These are phyloP conservation scores for Scopulariopsis brevicaulis DNA, from an alignment of 2,329 filamentous ascomycete species.

Conservation along the genomic window DNA sequence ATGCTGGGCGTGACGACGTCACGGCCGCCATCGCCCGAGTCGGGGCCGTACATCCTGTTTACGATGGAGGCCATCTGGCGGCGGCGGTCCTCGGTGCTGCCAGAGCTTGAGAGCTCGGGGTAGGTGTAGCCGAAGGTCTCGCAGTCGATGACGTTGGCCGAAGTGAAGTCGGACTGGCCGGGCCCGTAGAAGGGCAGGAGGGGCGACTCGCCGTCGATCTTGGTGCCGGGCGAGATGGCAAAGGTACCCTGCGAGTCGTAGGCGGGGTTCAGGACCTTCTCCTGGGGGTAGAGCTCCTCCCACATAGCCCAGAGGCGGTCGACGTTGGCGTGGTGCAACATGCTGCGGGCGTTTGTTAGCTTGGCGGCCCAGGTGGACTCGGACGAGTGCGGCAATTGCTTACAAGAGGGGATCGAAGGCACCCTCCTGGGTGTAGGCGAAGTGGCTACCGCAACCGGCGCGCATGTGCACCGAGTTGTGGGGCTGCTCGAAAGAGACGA, in stretches of 20 bases:
- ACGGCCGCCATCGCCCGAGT: neutral
- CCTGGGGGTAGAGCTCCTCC: slow-evolving; percentile 27
- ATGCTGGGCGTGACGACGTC: neutral
- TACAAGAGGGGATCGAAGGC: slow-evolving; percentile 35
- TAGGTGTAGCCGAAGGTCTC: slow-evolving; percentile 26
- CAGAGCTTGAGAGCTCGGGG: slow-evolving; percentile 15
- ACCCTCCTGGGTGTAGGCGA: slow-evolving; percentile 24
- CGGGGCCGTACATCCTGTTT: slow-evolving; percentile 19
- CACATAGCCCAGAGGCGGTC: slow-evolving; percentile 53
- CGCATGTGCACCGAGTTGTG: slow-evolving; percentile 31
- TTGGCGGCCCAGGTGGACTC: no score
- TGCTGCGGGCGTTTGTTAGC: slow-evolving; percentile 12
- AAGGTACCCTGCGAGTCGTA: slow-evolving; percentile 25
- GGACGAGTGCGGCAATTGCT: slow-evolving; percentile 5
- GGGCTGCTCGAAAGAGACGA: slow-evolving; percentile 26
- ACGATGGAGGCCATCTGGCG: slow-evolving; percentile 18
- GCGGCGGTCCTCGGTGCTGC: slow-evolving; percentile 15
- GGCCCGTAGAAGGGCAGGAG: slow-evolving; percentile 37
- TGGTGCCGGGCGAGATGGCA: slow-evolving; percentile 24
- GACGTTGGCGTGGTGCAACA: slow-evolving; percentile 44
- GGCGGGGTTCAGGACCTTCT: slow-evolving; percentile 20
- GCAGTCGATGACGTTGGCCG: slow-evolving; percentile 18
- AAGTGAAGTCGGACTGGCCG: slow-evolving; percentile 28
- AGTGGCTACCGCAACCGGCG: slow-evolving; percentile 26
- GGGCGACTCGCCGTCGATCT: slow-evolving; percentile 29